Evolutionary conservation across 2,329 filamentous ascomycete genomes (phyloP).

Genomic region (Hypomyces rosellus): DNA sequence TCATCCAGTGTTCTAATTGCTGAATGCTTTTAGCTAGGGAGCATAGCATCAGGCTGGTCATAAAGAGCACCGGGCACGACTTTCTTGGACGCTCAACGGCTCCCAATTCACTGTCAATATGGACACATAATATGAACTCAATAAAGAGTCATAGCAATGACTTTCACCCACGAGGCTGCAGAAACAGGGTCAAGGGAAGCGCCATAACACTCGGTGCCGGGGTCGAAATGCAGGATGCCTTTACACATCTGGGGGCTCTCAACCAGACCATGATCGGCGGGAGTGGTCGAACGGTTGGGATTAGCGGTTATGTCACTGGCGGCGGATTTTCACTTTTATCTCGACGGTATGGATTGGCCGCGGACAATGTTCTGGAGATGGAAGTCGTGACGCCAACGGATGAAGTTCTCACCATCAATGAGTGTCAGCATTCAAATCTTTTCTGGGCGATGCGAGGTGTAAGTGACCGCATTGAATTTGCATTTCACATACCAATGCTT

Average conservation of each 20-base stretch:
- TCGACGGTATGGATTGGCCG: constrained; percentile 46
- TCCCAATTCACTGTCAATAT: no score
- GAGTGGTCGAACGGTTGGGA: no score
- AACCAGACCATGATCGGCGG: no score
- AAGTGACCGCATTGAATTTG: background rate
- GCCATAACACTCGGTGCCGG: no score
- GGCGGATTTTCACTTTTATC: constrained; percentile 40
- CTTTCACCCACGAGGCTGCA: no score
- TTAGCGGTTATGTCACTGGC: constrained; percentile 31
- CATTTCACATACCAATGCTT: background rate
- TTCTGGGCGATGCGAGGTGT: constrained; percentile 52
- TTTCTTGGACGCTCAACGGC: no score
- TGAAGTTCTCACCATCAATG: constrained; percentile 37
- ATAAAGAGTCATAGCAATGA: no score
- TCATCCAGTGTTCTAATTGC: background rate
- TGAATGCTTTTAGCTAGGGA: constrained; percentile 19
- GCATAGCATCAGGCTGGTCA: constrained; percentile 27
- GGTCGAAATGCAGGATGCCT: no score
- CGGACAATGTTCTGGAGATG: constrained; percentile 49
- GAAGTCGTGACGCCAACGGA: constrained; percentile 44
- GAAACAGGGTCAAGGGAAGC: no score
- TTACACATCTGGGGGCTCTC: no score
- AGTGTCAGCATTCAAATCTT: constrained; percentile 43
- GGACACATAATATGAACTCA: no score
- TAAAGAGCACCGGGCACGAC: no score